A percentile compares a stretch with the other conserved stretches of the same genome.
phyloP scores from a whole-genome alignment of 345 rosid species.

The Arabidopsis thaliana region TAIR10.1 NC_003075.7:13646001-13646500 shows the following conservation, averaged over 20 bases:
- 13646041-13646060: slow-evolving; percentile 3
- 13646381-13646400: not conserved
- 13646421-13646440: not conserved
- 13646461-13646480: not conserved
- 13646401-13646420: not conserved
- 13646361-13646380: not conserved
- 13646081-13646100: slow-evolving; percentile 39
- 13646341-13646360: not conserved
- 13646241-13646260: slow-evolving; percentile 14
- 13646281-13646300: not conserved
- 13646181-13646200: not conserved
- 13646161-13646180: not conserved
- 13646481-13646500: not conserved
- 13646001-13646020: slow-evolving; percentile 12
- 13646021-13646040: not conserved
- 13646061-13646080: slow-evolving; percentile 16
- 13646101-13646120: slow-evolving; percentile 15
- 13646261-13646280: not conserved
- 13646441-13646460: not conserved
- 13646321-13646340: slow-evolving; percentile 13
- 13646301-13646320: slow-evolving; percentile 13
- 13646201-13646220: not conserved
- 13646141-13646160: not conserved
- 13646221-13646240: slow-evolving; percentile 4
- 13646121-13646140: not conserved